phyloP scores from a whole-genome alignment of 1,139 yeast genomes.

The Wickerhamiella infanticola region DNA sequence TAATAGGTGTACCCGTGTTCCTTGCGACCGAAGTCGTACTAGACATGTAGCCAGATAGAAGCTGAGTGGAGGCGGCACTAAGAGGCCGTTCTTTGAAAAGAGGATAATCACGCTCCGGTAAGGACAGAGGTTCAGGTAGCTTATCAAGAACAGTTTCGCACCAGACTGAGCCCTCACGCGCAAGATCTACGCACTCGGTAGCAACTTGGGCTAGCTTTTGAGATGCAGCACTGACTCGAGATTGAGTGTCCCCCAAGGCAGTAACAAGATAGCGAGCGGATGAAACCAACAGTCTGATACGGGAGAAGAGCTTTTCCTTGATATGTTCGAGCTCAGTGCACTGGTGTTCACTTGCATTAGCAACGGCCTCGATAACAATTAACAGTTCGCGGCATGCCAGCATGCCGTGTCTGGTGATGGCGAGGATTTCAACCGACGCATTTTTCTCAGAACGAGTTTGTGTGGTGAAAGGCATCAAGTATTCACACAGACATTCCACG shows the following conservation, averaged over 20 bases:
- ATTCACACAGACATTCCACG: slow-evolving; percentile 49
- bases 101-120: slow-evolving; percentile 37
- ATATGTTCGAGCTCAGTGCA: slow-evolving; percentile 22
- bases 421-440: slow-evolving; percentile 24
- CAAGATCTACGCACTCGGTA: slow-evolving; percentile 18
- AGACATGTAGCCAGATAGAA: not conserved
- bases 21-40: not conserved
- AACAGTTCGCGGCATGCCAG: slow-evolving; percentile 29
- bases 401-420: slow-evolving; percentile 28
- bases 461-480: slow-evolving; percentile 37
- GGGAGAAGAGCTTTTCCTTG: slow-evolving; percentile 24
- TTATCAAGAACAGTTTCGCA: slow-evolving; percentile 33
- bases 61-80: not conserved
- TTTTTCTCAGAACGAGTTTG: slow-evolving; percentile 17
- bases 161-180: slow-evolving; percentile 29
- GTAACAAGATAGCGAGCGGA: slow-evolving; percentile 22
- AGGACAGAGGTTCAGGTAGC: not conserved
- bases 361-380: slow-evolving; percentile 24
- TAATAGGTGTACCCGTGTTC: not conserved
- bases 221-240: slow-evolving; percentile 2
- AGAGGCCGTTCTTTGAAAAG: slow-evolving; percentile 27
- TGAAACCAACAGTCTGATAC: slow-evolving; percentile 22
- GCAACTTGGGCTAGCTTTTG: slow-evolving; percentile 6
- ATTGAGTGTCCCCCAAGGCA: slow-evolving; percentile 5
- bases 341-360: slow-evolving; percentile 19